A percentile compares a stretch with the other conserved stretches of the same genome.
Evolutionary conservation across 1,139 yeast species (phyloP).

Genomic region (Suhomyces ambrosiae): DNA sequence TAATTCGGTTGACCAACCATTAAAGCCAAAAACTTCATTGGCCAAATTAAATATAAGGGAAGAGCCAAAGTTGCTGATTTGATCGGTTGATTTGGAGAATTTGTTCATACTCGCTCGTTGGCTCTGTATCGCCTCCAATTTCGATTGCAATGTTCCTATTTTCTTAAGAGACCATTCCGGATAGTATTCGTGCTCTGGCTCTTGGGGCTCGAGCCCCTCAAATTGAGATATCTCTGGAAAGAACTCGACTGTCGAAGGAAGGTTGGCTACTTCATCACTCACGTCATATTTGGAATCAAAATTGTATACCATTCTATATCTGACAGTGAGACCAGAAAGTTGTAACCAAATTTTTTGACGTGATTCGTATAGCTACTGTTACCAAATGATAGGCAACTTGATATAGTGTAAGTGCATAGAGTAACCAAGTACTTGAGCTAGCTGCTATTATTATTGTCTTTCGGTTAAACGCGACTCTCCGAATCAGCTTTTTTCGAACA

Average conservation of each 20-base stretch:
- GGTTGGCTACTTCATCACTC: slow-evolving; percentile 9
- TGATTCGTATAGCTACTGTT: background rate
- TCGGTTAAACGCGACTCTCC: too few species aligned
- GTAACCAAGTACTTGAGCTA: too few species aligned
- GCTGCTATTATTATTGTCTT: too few species aligned
- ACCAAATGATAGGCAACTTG: too few species aligned
- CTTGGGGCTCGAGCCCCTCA: slow-evolving; percentile 12
- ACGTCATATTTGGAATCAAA: slow-evolving; percentile 15
- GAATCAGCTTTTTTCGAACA: too few species aligned
- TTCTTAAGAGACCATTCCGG: slow-evolving; percentile 34
- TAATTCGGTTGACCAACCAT: slow-evolving; percentile 66
- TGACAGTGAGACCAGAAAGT: background rate
- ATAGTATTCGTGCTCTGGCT: slow-evolving; percentile 1
- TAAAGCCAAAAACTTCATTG: slow-evolving; percentile 63
- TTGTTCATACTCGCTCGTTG: slow-evolving; percentile 17
- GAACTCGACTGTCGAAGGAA: slow-evolving; percentile 23
- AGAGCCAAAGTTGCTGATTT: slow-evolving; percentile 18
- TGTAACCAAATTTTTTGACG: too few species aligned
- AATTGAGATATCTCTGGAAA: slow-evolving; percentile 29
- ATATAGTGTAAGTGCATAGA: too few species aligned
- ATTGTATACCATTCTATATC: slow-evolving; percentile 9
- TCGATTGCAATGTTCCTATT: slow-evolving; percentile 40
- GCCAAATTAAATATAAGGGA: slow-evolving; percentile 51
- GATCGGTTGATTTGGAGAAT: slow-evolving; percentile 9
- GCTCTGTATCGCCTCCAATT: slow-evolving; percentile 31